These are phyloP conservation scores for Ceratobasidium sp. DNA, from an alignment of 1,284 basidiomycete species.

Conservation along the genomic window DNA sequence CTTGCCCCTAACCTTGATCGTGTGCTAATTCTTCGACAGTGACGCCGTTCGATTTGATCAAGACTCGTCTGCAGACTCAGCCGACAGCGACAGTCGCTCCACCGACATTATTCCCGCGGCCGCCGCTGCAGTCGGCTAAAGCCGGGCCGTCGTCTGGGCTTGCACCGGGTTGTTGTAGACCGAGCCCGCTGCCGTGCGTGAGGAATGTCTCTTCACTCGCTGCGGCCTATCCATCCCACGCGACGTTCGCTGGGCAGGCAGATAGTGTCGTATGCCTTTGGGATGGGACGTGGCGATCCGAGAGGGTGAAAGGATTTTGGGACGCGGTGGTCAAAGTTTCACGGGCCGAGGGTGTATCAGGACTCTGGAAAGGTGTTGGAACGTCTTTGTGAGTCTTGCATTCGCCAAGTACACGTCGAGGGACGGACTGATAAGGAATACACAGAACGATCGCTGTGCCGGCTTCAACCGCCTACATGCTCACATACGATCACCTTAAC, in stretches of 20 bases:
- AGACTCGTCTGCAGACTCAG: conserved; percentile 90
- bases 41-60: conserved; percentile 95
- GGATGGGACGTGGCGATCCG: conserved; percentile 67
- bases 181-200: conserved; percentile 65
- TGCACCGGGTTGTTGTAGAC: conserved; percentile 67
- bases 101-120: conserved; percentile 59
- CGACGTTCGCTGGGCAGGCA: conserved; percentile 45
- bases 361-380: conserved; percentile 89
- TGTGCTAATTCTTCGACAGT: conserved; percentile 57
- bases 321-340: conserved; percentile 82
- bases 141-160: conserved; percentile 23
- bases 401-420: not conserved
- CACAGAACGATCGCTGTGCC: conserved; percentile 88
- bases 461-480: conserved; percentile 92
- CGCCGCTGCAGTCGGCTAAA: conserved; percentile 52
- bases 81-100: conserved; percentile 53
- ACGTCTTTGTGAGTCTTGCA: conserved; percentile 74
- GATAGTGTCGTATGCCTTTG: conserved; percentile 76
- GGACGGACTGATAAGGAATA: not conserved
- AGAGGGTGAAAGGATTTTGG: conserved; percentile 79
- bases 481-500: conserved; percentile 92
- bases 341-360: conserved; percentile 76
- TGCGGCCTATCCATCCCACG: conserved; percentile 37
- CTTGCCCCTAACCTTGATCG: not conserved
- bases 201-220: conserved; percentile 67